Conservation (phyloP, 805 yeast genomes). For the Wickerhamomyces ciferrii region DNA sequence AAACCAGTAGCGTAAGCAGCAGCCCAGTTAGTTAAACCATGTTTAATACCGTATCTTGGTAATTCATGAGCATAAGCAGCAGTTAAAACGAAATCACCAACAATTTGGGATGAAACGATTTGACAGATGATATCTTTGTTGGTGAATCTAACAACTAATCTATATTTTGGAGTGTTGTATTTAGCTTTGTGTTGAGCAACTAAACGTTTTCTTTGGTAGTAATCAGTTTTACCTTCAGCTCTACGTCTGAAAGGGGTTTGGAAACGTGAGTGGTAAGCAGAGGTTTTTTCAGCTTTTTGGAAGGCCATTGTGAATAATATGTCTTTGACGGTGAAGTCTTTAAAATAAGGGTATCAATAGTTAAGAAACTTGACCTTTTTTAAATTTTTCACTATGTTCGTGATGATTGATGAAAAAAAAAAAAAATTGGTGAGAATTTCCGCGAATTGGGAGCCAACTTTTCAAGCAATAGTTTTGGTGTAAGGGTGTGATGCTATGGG, state of each 20-base stretch:
- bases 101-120: conserved; percentile 92
- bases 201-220: conserved; percentile 99
- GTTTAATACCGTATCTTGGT: conserved; percentile 95
- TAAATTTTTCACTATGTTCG: background rate
- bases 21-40: conserved; percentile 99
- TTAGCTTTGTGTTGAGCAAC: conserved; percentile 99
- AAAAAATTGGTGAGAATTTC: background rate
- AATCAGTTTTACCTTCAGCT: conserved; percentile 99
- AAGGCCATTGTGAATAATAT: conserved; percentile 59
- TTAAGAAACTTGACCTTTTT: background rate
- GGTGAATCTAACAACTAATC: conserved; percentile 99
- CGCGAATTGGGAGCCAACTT: too few species aligned
- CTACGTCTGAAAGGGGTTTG: conserved; percentile 99
- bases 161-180: conserved; percentile 99
- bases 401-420: background rate
- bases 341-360: background rate
- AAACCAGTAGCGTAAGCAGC: conserved; percentile 99
- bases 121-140: conserved; percentile 99
- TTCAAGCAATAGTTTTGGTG: too few species aligned
- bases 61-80: conserved; percentile 99
- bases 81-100: conserved; percentile 93
- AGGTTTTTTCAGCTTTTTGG: conserved; percentile 66
- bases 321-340: background rate
- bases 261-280: conserved; percentile 98
- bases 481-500: background rate